Base-by-base conservation (phyloP, 495 filamentous ascomycete species). In the Sabuloglossum arenarium region DNA sequence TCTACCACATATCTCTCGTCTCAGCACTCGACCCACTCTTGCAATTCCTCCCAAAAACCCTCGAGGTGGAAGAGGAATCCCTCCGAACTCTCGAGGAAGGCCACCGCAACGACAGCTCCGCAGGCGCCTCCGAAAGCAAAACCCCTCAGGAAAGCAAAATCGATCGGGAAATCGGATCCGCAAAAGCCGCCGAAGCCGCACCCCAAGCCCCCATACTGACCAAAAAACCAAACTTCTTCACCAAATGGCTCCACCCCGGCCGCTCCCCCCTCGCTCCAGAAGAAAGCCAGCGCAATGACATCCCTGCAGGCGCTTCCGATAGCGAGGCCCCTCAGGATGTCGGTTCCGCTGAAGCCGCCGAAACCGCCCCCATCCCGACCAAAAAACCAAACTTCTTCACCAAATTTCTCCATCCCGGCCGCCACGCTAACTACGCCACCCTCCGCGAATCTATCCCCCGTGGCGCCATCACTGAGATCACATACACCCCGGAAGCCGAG, bases 1-100 rank as follows among this genome's bases (percentile, higher is more conserved):
- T 96, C 46, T 94, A 85, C 74, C 87, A 97, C 65, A 56, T 89
- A 47, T 80, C 81, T 6, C 76, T 98, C 57, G 87, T 89, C 71
- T 66, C 66, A 42, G 85, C 91, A 29, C 73, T 97, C 55, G 70
- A 80, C 32, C 90, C 89, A 0, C 78, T 93, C 16, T 76, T 93
- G 53, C 78, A 83, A 60, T 93, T 84, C 65, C 78, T 95, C 3
- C 88, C 89, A 27, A 78, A 77, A 66, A 76, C 75, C 59, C 68
- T 80, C 6, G 72, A 78, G 56, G 67, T 68, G 4, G 77, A 81
- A 61, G 86, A 89, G 65, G 82, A 89, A 61, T 61, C 70, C 25
- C 71, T 82, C 21, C 73, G 83, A 9, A 65, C 71, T 21, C 55
- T 66, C 21, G 75, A 79, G 47, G 62, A 66, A 55, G 66, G 66